Evolutionary conservation across 2,329 filamentous ascomycete genomes (phyloP).

Genomic region (Botrytis deweyae): DNA sequence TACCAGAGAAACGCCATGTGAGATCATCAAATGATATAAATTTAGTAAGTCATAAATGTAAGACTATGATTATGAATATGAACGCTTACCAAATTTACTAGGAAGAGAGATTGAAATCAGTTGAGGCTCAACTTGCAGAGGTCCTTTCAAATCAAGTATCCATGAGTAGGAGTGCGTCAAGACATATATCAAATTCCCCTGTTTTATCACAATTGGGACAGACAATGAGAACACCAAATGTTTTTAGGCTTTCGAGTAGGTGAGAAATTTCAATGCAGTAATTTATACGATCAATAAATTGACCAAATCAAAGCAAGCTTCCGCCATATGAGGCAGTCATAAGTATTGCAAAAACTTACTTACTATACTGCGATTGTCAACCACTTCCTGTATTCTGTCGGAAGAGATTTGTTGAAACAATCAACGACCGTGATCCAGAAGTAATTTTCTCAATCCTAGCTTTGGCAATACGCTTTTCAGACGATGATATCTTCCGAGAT

Average conservation of each 20-base stretch:
- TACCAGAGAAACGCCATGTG: background rate
- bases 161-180: slow-evolving; percentile 23
- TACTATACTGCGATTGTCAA: slow-evolving; percentile 51
- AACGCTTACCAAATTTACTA: slow-evolving; percentile 11
- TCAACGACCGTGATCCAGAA: slow-evolving; percentile 43
- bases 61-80: too few relatives aligned
- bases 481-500: slow-evolving; percentile 32
- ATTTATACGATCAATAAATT: background rate
- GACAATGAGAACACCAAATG: background rate
- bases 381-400: slow-evolving; percentile 49
- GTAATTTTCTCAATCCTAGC: slow-evolving; percentile 43
- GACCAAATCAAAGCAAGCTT: slow-evolving; percentile 32
- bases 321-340: slow-evolving; percentile 44
- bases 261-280: slow-evolving; percentile 4
- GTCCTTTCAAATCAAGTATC: slow-evolving; percentile 33
- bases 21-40: slow-evolving; percentile 14
- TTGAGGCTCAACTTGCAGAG: slow-evolving; percentile 37
- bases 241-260: slow-evolving; percentile 24
- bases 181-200: slow-evolving; percentile 16
- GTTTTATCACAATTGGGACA: slow-evolving; percentile 6
- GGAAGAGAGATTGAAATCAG: slow-evolving; percentile 35
- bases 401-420: slow-evolving; percentile 43
- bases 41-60: slow-evolving; percentile 10
- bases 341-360: slow-evolving; percentile 45
- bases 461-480: slow-evolving; percentile 46